A percentile compares a stretch with the other conserved stretches of the same genome.
phyloP scores from a whole-genome alignment of 2,329 filamentous ascomycete genomes.

The Xylariales sp. region DNA sequence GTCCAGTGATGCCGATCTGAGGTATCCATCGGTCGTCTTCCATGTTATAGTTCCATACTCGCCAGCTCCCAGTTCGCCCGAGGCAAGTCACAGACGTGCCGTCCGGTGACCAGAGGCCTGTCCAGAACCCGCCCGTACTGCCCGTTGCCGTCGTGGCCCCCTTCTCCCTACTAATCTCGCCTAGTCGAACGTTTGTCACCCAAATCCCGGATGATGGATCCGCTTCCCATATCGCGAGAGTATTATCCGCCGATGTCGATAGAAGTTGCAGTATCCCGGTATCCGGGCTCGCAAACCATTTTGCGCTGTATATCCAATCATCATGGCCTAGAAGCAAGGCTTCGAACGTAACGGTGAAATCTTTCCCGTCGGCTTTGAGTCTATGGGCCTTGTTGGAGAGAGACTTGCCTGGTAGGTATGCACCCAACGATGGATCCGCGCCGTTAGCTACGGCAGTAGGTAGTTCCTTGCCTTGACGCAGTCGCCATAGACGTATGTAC shows the following conservation, averaged over 20 bases:
- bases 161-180: slow-evolving; percentile 94
- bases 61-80: slow-evolving; percentile 92
- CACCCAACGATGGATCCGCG: slow-evolving; percentile 67
- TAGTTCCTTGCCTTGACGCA: slow-evolving; percentile 76
- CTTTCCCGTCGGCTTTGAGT: slow-evolving; percentile 69
- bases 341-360: slow-evolving; percentile 90
- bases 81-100: slow-evolving; percentile 82
- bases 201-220: slow-evolving; percentile 88
- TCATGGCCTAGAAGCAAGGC: slow-evolving; percentile 94
- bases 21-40: slow-evolving; percentile 78
- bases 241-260: slow-evolving; percentile 94
- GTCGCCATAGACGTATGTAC: slow-evolving; percentile 92
- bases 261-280: slow-evolving; percentile 75
- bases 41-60: slow-evolving; percentile 78
- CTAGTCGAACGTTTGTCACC: slow-evolving; percentile 85
- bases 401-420: slow-evolving; percentile 73
- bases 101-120: slow-evolving; percentile 87
- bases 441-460: slow-evolving; percentile 66
- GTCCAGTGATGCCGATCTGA: slow-evolving; percentile 81
- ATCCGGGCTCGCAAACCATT: slow-evolving; percentile 71
- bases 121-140: slow-evolving; percentile 96
- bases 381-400: slow-evolving; percentile 90
- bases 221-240: slow-evolving; percentile 90
- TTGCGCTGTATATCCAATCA: slow-evolving; percentile 95
- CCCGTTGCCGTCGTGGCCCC: slow-evolving; percentile 96